Base-by-base conservation (phyloP, 2,329 filamentous ascomycete species). In the Penicillium sp. region DNA sequence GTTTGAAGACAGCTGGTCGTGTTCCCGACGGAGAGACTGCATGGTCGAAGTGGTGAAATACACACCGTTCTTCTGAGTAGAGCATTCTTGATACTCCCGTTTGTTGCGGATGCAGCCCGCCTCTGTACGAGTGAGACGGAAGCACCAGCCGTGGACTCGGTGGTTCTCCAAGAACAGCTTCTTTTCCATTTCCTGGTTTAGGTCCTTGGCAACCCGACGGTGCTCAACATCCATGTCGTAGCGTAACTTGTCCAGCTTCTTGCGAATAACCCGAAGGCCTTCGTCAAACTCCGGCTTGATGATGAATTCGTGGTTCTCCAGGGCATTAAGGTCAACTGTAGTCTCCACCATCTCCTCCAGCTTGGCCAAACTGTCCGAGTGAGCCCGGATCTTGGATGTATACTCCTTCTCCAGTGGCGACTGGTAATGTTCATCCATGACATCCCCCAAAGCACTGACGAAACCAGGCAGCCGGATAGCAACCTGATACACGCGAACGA, bases 271-370 rank as follows among this genome's bases (percentile, higher is more conserved):
- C 15, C 87, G 83, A 32, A 98, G 77, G 47, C 84, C 81, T 50
- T 96, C 90, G 63, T 98, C 93, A 57, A 96, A 98, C 65, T 98
- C 93, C 0, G 95, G 88, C 72, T 97, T 98, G 79, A 98, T 98
- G 62, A 96, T 92, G 72, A 95, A 98, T 67, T 98, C 93, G 65
- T 98, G 93, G 58, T 93, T 90, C 63, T 98, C 92, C 9, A 98
- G 81, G 2, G 93, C 93, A 50, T 95, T 89, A 0, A 98, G 81
- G 64, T 98, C 93, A 12, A 98, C 91, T 0, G 95, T 98, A 1
- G 93, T 95, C 74, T 98, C 93, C 0, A 98, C 93, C 89, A 98
- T 96, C 67, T 98, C 93, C 64, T 92, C 88, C 9, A 98, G 77
- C 66, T 90, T 95, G 24, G 81, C 84, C 44, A 98, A 79, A 63